Evolutionary conservation across 2,329 filamentous ascomycete genomes (phyloP).

Genomic region (Lachnellula cervina): DNA sequence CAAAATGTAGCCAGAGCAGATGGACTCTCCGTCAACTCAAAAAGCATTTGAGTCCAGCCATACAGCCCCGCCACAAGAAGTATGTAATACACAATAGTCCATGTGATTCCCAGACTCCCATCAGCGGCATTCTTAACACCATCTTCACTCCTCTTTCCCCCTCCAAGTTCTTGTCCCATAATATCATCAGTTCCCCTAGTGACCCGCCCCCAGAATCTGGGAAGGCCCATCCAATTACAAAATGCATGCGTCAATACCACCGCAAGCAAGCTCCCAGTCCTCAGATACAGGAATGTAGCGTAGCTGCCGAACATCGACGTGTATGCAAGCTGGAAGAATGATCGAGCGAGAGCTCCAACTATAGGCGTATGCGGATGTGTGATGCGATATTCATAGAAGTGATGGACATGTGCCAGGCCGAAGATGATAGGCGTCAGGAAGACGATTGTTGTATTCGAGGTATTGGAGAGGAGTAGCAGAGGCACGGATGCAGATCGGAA

Average conservation of each 20-base stretch:
- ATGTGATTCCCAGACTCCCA: constrained; percentile 42
- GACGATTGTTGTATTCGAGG: constrained; percentile 51
- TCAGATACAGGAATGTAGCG: constrained; percentile 81
- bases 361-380: constrained; percentile 68
- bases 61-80: constrained; percentile 68
- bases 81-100: constrained; percentile 76
- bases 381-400: constrained; percentile 90
- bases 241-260: constrained; percentile 77
- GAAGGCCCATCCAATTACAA: constrained; percentile 89
- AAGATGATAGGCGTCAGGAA: constrained; percentile 86
- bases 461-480: constrained; percentile 67
- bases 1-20: constrained; percentile 41
- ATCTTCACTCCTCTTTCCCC: constrained; percentile 37
- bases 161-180: constrained; percentile 23
- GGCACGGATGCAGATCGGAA: constrained; percentile 86
- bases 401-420: constrained; percentile 88
- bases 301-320: constrained; percentile 93
- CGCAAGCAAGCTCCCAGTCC: constrained; percentile 75
- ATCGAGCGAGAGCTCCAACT: constrained; percentile 60
- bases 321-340: constrained; percentile 79
- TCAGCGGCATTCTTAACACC: constrained; percentile 24
- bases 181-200: constrained; percentile 36
- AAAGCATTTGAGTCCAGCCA: constrained; percentile 67
- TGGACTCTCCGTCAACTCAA: constrained; percentile 62
- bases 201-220: constrained; percentile 77